Conservation (phyloP, 1,284 basidiomycete species). For the Mrakiaceae sp. region DNA sequence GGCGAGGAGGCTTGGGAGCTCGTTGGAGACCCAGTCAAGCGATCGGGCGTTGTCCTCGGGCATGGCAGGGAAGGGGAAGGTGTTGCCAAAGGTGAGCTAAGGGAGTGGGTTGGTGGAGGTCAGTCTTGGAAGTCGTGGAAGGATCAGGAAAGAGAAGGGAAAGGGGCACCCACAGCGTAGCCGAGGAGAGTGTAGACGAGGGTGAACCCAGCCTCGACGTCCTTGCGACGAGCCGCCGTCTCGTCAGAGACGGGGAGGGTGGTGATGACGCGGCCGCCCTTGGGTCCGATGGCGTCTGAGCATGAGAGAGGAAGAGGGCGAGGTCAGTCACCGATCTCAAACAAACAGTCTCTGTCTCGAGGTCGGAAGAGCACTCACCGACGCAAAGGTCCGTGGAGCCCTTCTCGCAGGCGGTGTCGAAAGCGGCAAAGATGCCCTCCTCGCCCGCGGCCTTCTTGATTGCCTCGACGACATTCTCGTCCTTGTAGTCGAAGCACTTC, state of each 20-base stretch:
- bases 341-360: background rate
- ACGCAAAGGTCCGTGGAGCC: slow-evolving; percentile 6
- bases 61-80: slow-evolving; percentile 4
- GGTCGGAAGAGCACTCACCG: slow-evolving; percentile 1
- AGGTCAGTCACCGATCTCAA: background rate
- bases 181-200: slow-evolving; percentile 15
- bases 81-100: slow-evolving; percentile 2
- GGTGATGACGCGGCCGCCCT: slow-evolving; percentile 5
- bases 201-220: slow-evolving; percentile 7
- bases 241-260: slow-evolving; percentile 10
- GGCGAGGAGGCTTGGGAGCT: slow-evolving; percentile 3
- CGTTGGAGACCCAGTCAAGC: background rate
- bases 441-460: slow-evolving; percentile 36
- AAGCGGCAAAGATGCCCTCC: slow-evolving; percentile 17
- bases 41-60: slow-evolving; percentile 3
- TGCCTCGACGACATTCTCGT: slow-evolving; percentile 35
- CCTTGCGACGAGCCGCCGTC: background rate
- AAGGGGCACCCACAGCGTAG: slow-evolving; percentile 1
- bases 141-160: background rate
- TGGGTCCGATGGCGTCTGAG: slow-evolving; percentile 8
- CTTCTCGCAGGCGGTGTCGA: slow-evolving; percentile 4
- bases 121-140: slow-evolving; percentile 1
- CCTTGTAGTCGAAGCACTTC: slow-evolving; percentile 44
- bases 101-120: background rate
- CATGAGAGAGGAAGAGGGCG: background rate